phyloP scores from a whole-genome alignment of 495 filamentous ascomycete species.

The Astrocystis sublimbata region DNA sequence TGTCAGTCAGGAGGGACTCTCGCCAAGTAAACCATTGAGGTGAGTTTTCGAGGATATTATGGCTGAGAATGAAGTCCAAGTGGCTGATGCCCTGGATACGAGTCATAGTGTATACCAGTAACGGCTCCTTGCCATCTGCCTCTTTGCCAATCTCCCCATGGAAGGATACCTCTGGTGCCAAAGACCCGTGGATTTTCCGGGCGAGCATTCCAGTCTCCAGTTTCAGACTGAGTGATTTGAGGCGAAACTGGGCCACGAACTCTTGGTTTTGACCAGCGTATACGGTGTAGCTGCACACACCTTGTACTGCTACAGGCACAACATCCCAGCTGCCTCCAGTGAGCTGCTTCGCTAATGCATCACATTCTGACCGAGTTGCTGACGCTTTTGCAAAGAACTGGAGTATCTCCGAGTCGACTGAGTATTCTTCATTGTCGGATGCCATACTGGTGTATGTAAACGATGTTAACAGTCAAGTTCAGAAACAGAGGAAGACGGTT shows the following conservation, averaged over 20 bases:
- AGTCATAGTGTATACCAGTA: constrained; percentile 42
- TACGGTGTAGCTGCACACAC: constrained; percentile 46
- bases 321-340: constrained; percentile 34
- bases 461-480: no score
- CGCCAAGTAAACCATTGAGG: constrained; percentile 14
- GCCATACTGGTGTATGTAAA: no score
- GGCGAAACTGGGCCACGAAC: constrained; percentile 46
- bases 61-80: constrained; percentile 38
- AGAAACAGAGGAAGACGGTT: no score
- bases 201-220: constrained; percentile 34
- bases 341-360: constrained; percentile 35
- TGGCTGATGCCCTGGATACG: constrained; percentile 40
- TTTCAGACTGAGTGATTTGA: constrained; percentile 36
- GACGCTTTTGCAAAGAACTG: constrained; percentile 42
- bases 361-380: constrained; percentile 38
- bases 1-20: constrained; percentile 6
- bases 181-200: constrained; percentile 34
- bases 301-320: constrained; percentile 41
- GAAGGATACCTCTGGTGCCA: constrained; percentile 36
- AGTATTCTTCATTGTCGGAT: constrained; percentile 32
- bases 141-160: constrained; percentile 39
- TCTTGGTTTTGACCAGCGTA: constrained; percentile 42
- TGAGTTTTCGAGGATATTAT: constrained; percentile 23
- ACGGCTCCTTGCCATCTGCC: constrained; percentile 32
- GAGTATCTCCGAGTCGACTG: constrained; percentile 38